Evolutionary conservation across 768 basidiomycete genomes (phyloP).

Genomic region (Clathrus columnatus): DNA sequence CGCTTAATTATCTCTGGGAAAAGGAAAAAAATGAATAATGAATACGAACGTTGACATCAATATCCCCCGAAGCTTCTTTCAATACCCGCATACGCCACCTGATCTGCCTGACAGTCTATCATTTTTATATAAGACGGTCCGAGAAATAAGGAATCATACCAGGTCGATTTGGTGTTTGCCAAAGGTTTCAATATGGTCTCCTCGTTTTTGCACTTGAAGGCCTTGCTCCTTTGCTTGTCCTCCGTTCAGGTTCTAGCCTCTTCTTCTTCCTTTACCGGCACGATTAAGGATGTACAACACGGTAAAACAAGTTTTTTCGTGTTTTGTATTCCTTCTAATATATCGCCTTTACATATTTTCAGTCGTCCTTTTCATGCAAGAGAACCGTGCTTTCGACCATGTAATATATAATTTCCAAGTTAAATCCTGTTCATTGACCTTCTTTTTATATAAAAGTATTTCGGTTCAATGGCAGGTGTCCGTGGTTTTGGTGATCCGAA

Average conservation of each 20-base stretch:
- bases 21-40: no score
- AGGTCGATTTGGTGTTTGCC: no score
- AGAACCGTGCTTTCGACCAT: constrained; percentile 16
- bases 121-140: no score
- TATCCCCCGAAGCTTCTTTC: no score
- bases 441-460: constrained; percentile 5
- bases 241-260: neutral
- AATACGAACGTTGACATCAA: no score
- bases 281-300: constrained; percentile 8
- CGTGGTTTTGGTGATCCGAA: constrained; percentile 16
- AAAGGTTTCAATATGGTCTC: neutral
- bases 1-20: no score
- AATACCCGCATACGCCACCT: neutral
- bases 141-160: no score
- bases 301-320: neutral
- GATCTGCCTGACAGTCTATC: neutral
- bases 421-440: neutral
- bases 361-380: constrained; percentile 16
- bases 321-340: no score
- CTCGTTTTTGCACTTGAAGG: neutral
- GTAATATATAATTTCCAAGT: neutral
- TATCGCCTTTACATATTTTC: neutral
- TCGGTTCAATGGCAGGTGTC: constrained; percentile 12
- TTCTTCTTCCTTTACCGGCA: constrained; percentile 3
- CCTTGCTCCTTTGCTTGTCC: neutral